Conservation (phyloP, 2,329 filamentous ascomycete species). For the Bipolaris cookei region DNA sequence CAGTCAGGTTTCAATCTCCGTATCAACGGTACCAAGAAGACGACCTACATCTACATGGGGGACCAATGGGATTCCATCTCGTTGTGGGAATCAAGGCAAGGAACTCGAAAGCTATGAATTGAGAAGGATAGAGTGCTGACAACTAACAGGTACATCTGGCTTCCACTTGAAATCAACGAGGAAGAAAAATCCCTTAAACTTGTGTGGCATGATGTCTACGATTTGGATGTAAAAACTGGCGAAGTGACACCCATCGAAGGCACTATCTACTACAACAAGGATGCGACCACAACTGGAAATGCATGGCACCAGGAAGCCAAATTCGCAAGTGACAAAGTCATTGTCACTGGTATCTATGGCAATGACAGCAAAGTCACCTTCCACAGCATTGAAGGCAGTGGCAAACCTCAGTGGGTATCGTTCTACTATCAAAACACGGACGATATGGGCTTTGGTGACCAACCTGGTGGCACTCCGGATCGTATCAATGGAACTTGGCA, state of each 20-base stretch:
- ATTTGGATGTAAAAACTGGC: constrained; percentile 61
- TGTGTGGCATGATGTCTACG: constrained; percentile 64
- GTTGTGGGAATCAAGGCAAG: constrained; percentile 58
- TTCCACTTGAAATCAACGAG: constrained; percentile 61
- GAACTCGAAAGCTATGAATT: no score
- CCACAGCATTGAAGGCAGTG: constrained; percentile 56
- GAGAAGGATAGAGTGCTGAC: neutral
- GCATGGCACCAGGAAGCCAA: constrained; percentile 63
- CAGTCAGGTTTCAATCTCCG: constrained; percentile 59
- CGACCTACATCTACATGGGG: constrained; percentile 60
- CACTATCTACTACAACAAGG: constrained; percentile 55
- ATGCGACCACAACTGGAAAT: constrained; percentile 55
- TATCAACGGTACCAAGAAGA: constrained; percentile 58
- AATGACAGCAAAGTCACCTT: constrained; percentile 64
- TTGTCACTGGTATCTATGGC: constrained; percentile 61
- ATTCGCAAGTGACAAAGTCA: constrained; percentile 57
- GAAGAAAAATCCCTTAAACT: constrained; percentile 58
- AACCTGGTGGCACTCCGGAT: constrained; percentile 62
- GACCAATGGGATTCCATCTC: constrained; percentile 63
- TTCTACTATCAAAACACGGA: constrained; percentile 67
- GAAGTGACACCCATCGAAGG: constrained; percentile 57
- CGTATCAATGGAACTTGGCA: constrained; percentile 67
- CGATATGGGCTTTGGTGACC: constrained; percentile 65
- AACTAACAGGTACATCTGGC: constrained; percentile 60
- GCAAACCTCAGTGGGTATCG: constrained; percentile 62